Evolutionary conservation across 129 eudicot species (phyloP).

Genomic region (Lonicera japonica): DNA sequence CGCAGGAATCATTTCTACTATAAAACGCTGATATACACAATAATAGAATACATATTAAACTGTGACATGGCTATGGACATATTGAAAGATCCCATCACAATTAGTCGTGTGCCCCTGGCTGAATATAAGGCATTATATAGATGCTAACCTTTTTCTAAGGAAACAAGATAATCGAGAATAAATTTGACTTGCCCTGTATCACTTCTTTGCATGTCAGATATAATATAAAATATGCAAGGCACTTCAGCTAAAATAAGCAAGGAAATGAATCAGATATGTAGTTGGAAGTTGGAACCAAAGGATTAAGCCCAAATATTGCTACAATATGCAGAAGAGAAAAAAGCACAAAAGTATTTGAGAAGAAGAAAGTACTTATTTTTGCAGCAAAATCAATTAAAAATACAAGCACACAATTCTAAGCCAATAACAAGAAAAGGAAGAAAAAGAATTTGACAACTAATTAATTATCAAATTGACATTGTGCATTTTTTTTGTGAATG

Average conservation of each 20-base stretch:
- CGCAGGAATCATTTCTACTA: background rate
- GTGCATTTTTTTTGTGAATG: conserved; percentile 96
- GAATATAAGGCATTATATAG: background rate
- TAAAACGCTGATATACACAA: background rate
- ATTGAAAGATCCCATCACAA: background rate
- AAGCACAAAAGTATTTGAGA: conserved; percentile 7
- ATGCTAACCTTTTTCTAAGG: background rate
- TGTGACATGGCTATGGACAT: background rate
- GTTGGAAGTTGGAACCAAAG: background rate
- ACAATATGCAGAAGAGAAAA: background rate
- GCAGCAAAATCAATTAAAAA: conserved; percentile 17
- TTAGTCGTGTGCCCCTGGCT: background rate
- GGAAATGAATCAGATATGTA: background rate
- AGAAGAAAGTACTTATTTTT: conserved; percentile 9
- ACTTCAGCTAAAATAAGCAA: background rate
- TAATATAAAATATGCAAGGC: background rate
- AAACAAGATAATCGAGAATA: background rate
- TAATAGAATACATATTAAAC: background rate
- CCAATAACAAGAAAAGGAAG: conserved; percentile 14
- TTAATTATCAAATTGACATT: conserved; percentile 49
- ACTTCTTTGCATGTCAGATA: background rate
- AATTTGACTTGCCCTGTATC: background rate
- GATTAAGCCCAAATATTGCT: background rate
- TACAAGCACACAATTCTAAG: conserved; percentile 33
- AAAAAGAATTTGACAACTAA: conserved; percentile 10